Base-by-base conservation (phyloP, 768 basidiomycete genomes). In the Omphalotus guepiniiformis region DNA sequence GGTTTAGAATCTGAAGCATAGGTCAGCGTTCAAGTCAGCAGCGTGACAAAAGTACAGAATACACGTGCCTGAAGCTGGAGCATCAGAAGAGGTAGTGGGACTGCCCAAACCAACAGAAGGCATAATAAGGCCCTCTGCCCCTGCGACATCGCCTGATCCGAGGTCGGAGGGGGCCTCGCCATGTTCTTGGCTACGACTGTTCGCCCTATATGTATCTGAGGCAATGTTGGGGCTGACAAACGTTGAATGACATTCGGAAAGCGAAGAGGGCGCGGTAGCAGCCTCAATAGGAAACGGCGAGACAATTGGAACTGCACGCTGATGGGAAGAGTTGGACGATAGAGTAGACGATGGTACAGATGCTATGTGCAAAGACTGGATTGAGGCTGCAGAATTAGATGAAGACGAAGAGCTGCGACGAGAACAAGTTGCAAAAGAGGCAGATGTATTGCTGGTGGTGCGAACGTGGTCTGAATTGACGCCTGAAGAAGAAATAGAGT, bases 321-420 rank as follows among this genome's bases (percentile, higher is more conserved):
- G n/a, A n/a, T n/a, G n/a, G n/a, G 44, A 36, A 4, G 27, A 6
- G 13, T 36, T 13, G 6, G 42, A 44, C 21, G 42, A 44, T 23
- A 46, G 38, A 27, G 35, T 26, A 46, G 44, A 46, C n/a, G 38
- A 11, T 12, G 44, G 44, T 25, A 46, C 44, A 25, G 44, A 46
- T 27, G 44, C 44, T n/a, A 46, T 22, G 23, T 46, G 44, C 34
- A 46, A 27, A 46, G 44, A 46, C 44, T 46, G 44, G 21, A 46
- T 46, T 46, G 44, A 46, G 38, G 46, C 38, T 47, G 46, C 27
- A 12, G 46, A 47, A 26, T 38, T 25, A 47, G 46, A 34, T 27
- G 46, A 39, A 47, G 44, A 46, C 19, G 29, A 12, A 7, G 41
- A 42, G 13, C 27, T 42, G 28, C 22, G 43, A 28, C 46, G 37